Evolutionary conservation across 139 green algal genomes (phyloP).

Genomic region (Chlorella sp.): DNA sequence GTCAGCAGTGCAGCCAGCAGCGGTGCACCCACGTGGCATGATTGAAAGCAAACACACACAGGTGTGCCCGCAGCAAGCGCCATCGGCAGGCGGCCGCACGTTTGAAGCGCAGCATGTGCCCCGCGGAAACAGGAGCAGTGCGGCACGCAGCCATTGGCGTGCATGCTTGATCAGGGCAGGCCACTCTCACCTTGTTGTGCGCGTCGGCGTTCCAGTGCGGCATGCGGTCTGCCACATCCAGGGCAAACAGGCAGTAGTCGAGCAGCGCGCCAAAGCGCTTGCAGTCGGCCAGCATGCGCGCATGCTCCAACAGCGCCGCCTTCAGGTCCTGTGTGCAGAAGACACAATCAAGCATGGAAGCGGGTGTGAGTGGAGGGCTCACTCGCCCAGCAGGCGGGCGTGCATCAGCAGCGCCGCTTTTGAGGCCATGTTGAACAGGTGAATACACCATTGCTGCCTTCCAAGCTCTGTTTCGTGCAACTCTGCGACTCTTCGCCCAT

Average conservation of each 20-base stretch:
- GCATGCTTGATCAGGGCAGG: too few species aligned
- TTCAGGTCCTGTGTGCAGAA: conserved; percentile 19
- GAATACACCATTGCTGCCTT: too few species aligned
- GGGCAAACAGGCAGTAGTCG: conserved; percentile 1
- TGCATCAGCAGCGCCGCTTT: neutral
- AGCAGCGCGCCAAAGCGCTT: conserved; percentile 17
- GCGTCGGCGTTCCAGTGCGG: neutral
- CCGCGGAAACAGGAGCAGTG: too few species aligned
- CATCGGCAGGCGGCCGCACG: neutral
- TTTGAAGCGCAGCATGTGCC: neutral
- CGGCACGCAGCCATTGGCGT: too few species aligned
- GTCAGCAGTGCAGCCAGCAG: neutral
- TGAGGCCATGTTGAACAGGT: neutral
- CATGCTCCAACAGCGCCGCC: conserved; percentile 29
- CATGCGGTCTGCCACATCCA: conserved; percentile 1
- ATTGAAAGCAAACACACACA: too few species aligned
- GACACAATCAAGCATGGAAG: neutral
- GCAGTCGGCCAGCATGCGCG: neutral
- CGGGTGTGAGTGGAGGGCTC: neutral
- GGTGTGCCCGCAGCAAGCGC: neutral
- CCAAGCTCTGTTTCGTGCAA: too few species aligned
- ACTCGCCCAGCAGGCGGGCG: too few species aligned
- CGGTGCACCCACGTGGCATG: neutral
- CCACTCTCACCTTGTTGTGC: conserved; percentile 25
- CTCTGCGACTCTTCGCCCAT: too few species aligned